These are phyloP conservation scores for Pichia nakasei DNA, from an alignment of 805 yeast species.

Conservation along the genomic window DNA sequence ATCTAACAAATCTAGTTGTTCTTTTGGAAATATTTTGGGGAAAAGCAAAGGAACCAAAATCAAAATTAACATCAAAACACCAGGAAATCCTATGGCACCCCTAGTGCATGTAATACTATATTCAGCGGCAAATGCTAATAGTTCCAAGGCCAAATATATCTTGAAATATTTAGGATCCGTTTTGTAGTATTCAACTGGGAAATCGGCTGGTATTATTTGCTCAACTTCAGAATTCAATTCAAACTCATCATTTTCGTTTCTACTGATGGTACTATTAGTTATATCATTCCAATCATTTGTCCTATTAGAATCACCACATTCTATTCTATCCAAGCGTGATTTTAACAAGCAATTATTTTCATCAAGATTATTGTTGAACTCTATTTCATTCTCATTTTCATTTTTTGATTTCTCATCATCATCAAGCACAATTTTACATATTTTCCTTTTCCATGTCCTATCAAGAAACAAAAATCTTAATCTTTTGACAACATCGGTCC, in stretches of 20 bases:
- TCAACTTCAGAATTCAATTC: not conserved
- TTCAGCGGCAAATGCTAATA: slow-evolving; percentile 68
- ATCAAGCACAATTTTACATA: slow-evolving; percentile 1
- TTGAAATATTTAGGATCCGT: slow-evolving; percentile 36
- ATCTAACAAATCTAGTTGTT: slow-evolving; percentile 58
- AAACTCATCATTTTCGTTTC: not conserved
- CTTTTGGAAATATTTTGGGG: slow-evolving; percentile 50
- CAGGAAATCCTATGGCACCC: slow-evolving; percentile 94
- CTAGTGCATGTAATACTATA: slow-evolving; percentile 77
- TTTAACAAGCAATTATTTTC: no score
- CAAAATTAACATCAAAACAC: slow-evolving; percentile 65
- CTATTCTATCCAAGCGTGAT: no score
- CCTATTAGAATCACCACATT: not conserved
- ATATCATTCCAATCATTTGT: not conserved
- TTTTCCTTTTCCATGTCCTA: slow-evolving; percentile 24
- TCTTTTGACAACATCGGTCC: slow-evolving; percentile 54
- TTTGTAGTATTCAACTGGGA: slow-evolving; percentile 7
- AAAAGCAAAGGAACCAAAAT: slow-evolving; percentile 51
- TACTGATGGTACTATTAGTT: not conserved
- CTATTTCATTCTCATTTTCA: no score
- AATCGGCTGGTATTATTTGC: slow-evolving; percentile 5
- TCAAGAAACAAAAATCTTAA: slow-evolving; percentile 60
- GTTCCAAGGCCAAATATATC: slow-evolving; percentile 47
- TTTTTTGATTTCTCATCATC: not conserved
- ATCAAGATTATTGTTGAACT: no score